Conservation (phyloP, 495 filamentous ascomycete species). For the Hypoxylon trugodes region DNA sequence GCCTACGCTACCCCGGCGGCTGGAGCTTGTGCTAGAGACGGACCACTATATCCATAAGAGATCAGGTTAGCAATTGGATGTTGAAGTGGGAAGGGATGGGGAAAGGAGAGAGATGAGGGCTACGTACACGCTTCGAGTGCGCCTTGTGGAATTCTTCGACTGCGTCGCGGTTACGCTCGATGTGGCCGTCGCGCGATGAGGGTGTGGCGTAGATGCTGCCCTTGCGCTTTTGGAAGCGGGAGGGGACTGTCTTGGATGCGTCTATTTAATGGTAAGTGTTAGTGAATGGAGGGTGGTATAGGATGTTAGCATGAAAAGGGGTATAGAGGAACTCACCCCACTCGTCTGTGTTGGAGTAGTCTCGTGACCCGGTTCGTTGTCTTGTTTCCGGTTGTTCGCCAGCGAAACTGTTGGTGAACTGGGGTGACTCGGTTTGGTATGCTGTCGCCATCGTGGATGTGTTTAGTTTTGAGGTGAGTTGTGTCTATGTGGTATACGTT, state of each 20-base stretch:
- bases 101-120: background rate
- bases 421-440: conserved; percentile 23
- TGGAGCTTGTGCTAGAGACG: conserved; percentile 29
- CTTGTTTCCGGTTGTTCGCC: conserved; percentile 18
- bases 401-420: conserved; percentile 33
- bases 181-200: conserved; percentile 63
- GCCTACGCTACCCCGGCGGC: conserved; percentile 27
- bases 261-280: conserved; percentile 46
- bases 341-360: conserved; percentile 48
- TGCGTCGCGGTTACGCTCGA: conserved; percentile 57
- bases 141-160: conserved; percentile 54
- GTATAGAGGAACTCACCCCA: conserved; percentile 50
- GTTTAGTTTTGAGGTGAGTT: background rate
- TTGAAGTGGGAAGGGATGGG: background rate
- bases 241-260: conserved; percentile 67
- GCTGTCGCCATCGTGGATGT: conserved; percentile 30
- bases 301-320: background rate
- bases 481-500: background rate
- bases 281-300: conserved; percentile 4
- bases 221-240: conserved; percentile 69
- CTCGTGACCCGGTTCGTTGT: conserved; percentile 36
- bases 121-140: conserved; percentile 47
- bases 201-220: conserved; percentile 70
- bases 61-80: background rate
- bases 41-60: conserved; percentile 29